Percentiles rank a stretch among this genome's conserved stretches.
Evolutionary conservation across 169 alveolate genomes (phyloP).

Genomic region (Babesia bigemina): DNA sequence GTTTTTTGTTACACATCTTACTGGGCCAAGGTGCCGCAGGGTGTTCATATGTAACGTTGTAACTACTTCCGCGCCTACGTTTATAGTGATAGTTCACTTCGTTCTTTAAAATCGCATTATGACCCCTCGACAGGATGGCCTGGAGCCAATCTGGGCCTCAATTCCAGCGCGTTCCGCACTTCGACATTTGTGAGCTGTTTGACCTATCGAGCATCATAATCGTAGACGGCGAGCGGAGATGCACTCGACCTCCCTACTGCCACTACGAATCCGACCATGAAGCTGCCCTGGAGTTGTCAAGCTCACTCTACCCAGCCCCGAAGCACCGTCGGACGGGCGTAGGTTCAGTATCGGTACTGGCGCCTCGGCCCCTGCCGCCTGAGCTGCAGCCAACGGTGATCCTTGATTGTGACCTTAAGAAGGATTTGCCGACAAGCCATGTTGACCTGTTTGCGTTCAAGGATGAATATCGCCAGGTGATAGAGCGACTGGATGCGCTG

Average conservation of each 20-base stretch:
- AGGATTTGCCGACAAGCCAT: conserved; percentile 8
- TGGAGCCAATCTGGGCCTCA: conserved; percentile 1
- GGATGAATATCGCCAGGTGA: conserved; percentile 8
- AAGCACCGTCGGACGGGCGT: conserved; percentile 17
- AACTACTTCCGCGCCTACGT: no score
- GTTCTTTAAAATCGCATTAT: background rate
- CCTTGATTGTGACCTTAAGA: conserved; percentile 2
- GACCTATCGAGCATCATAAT: conserved; percentile 10
- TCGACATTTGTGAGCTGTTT: conserved; percentile 7
- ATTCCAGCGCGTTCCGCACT: conserved; percentile 30
- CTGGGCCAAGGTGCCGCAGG: no score
- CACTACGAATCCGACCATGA: background rate
- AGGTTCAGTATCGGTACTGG: background rate
- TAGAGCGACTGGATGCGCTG: conserved; percentile 16
- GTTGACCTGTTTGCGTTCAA: conserved; percentile 23
- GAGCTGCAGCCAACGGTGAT: conserved; percentile 1
- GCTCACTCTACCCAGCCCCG: background rate
- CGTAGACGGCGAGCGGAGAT: background rate
- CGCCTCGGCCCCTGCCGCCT: background rate
- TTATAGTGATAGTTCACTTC: no score
- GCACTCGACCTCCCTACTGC: background rate
- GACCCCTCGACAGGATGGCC: background rate
- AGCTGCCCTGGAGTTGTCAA: background rate
- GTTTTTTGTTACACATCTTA: no score
- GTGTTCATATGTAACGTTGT: no score